These are phyloP conservation scores for Chytriomyces sp. DNA, from an alignment of 192 early-diverging fungal species.

Conservation along the genomic window DNA sequence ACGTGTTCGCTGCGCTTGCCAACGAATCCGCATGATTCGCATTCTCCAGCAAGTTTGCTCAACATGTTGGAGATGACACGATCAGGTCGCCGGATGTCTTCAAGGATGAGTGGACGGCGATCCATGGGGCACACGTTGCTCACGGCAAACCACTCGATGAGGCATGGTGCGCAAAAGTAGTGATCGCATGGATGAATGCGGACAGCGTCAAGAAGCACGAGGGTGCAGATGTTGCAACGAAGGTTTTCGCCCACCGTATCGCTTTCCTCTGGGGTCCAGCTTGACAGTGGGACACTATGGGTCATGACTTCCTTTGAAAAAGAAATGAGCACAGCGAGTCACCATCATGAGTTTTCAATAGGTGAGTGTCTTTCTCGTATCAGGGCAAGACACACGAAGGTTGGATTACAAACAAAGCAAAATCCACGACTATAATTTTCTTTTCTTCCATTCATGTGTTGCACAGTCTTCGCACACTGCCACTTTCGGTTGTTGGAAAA, in stretches of 20 bases:
- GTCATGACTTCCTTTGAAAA: too few relatives aligned
- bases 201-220: not conserved
- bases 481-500: too few relatives aligned
- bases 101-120: not conserved
- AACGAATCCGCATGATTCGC: not conserved
- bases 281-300: not conserved
- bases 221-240: not conserved
- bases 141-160: not conserved
- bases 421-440: too few relatives aligned
- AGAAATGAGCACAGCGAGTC: too few relatives aligned
- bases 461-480: too few relatives aligned
- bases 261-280: not conserved
- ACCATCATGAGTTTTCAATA: too few relatives aligned
- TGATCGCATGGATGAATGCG: conserved; percentile 1
- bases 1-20: not conserved
- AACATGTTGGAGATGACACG: not conserved
- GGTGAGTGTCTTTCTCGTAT: too few relatives aligned
- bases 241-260: not conserved
- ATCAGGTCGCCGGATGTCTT: not conserved
- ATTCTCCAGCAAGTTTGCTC: not conserved
- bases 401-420: too few relatives aligned
- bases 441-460: too few relatives aligned
- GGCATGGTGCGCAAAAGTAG: conserved; percentile 10
- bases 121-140: conserved; percentile 7
- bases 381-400: too few relatives aligned